These are phyloP conservation scores for Trametes sp. DNA, from an alignment of 1,284 basidiomycete species.

Conservation along the genomic window DNA sequence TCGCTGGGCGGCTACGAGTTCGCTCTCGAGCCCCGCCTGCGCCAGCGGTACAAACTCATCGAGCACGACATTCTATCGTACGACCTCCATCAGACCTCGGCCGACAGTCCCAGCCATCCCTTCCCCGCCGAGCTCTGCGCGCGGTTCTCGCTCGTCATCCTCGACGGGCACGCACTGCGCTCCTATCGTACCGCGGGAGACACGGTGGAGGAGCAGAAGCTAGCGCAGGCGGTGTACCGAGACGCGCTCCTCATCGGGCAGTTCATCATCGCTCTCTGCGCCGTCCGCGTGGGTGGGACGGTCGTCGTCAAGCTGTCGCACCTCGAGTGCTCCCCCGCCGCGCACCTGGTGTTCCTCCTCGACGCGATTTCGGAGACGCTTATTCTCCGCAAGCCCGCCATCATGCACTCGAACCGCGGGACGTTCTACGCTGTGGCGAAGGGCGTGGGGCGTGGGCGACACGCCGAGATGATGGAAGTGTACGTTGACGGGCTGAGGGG, in stretches of 20 bases:
- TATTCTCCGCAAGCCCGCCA: slow-evolving; percentile 17
- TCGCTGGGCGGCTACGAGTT: slow-evolving; percentile 36
- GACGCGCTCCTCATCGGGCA: slow-evolving; percentile 42
- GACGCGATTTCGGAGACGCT: slow-evolving; percentile 36
- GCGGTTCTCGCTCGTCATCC: slow-evolving; percentile 41
- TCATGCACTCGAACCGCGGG: slow-evolving; percentile 40
- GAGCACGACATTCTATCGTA: slow-evolving; percentile 37
- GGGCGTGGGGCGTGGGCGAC: slow-evolving; percentile 29
- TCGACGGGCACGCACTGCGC: slow-evolving; percentile 43
- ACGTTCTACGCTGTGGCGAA: slow-evolving; percentile 44
- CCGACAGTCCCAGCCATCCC: slow-evolving; percentile 10
- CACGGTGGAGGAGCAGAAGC: neutral
- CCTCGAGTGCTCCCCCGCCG: slow-evolving; percentile 35
- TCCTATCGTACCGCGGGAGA: slow-evolving; percentile 10
- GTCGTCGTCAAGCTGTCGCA: slow-evolving; percentile 41
- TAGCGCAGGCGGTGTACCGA: slow-evolving; percentile 20
- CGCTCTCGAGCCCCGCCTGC: slow-evolving; percentile 23
- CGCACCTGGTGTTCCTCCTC: slow-evolving; percentile 41
- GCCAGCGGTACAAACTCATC: slow-evolving; percentile 31
- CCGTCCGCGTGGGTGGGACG: slow-evolving; percentile 36
- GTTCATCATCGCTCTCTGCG: slow-evolving; percentile 40
- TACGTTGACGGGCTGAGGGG: slow-evolving; percentile 15
- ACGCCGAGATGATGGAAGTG: neutral
- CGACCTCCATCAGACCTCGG: slow-evolving; percentile 25
- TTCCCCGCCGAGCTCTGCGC: slow-evolving; percentile 15